A percentile compares a stretch with the other conserved stretches of the same genome.
These are phyloP conservation scores for Talaromyces sp. DNA, from an alignment of 2,329 filamentous ascomycete genomes.

Conservation along the genomic window DNA sequence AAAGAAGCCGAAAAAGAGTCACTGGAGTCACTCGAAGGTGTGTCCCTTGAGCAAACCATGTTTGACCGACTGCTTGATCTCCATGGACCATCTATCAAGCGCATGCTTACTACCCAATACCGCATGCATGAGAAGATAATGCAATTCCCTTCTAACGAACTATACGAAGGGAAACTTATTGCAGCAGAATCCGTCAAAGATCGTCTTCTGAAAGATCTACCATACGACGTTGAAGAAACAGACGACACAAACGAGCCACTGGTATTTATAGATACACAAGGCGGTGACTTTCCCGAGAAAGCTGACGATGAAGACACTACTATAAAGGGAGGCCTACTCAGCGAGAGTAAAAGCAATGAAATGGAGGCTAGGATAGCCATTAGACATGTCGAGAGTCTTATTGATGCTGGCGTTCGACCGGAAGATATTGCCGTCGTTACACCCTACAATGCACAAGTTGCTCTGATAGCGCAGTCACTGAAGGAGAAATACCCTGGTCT, in stretches of 20 bases:
- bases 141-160: conserved; percentile 82
- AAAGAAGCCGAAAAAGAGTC: conserved; percentile 30
- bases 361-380: conserved; percentile 80
- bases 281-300: conserved; percentile 83
- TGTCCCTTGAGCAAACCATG: conserved; percentile 78
- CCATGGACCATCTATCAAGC: conserved; percentile 79
- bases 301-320: conserved; percentile 66
- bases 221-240: conserved; percentile 70
- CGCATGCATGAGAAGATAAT: conserved; percentile 97
- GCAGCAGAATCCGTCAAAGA: conserved; percentile 75
- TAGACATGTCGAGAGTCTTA: conserved; percentile 69
- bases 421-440: conserved; percentile 91
- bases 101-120: conserved; percentile 95
- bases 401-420: conserved; percentile 73
- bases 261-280: conserved; percentile 94
- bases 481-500: conserved; percentile 79
- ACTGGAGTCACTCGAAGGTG: conserved; percentile 39
- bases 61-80: conserved; percentile 83
- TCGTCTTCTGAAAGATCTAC: conserved; percentile 70
- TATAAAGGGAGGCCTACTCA: conserved; percentile 52
- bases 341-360: conserved; percentile 85
- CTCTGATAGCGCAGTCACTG: conserved; percentile 68
- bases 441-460: conserved; percentile 92
- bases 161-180: conserved; percentile 78
- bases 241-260: conserved; percentile 86